Percentiles rank a stretch among this genome's conserved stretches.
Conservation (phyloP, 2,329 filamentous ascomycete species). For the Neonectria neomacrospora region DNA sequence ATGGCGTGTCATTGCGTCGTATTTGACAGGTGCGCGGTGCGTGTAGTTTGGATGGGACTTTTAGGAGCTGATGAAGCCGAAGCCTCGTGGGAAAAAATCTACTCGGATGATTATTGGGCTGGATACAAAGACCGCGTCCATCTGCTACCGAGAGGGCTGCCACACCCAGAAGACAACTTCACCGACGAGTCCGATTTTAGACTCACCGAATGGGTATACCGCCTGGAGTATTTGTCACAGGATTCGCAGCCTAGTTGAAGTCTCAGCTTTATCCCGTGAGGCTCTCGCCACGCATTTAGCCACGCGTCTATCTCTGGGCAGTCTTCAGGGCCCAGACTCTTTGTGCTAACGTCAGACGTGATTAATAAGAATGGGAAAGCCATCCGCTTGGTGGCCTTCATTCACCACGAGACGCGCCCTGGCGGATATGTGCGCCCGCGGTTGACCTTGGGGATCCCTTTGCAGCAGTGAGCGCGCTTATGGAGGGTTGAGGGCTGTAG, state of each 20-base stretch:
- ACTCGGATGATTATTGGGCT: not conserved
- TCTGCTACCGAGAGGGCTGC: not conserved
- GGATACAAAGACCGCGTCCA: not conserved
- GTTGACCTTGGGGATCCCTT: not conserved
- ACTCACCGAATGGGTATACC: not conserved
- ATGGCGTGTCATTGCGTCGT: not conserved
- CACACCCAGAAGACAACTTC: not conserved
- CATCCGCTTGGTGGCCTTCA: not conserved
- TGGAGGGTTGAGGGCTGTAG: not conserved
- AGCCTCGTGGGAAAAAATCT: not conserved
- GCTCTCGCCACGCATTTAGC: not conserved
- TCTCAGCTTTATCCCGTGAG: not conserved
- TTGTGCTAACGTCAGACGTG: constrained; percentile 1
- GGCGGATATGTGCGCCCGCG: not conserved
- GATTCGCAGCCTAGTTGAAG: not conserved
- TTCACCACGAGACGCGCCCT: constrained; percentile 1
- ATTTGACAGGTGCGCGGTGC: not conserved
- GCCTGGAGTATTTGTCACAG: not conserved
- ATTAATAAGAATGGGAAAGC: not conserved
- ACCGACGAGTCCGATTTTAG: not conserved
- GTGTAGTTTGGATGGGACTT: not conserved
- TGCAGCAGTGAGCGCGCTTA: not conserved
- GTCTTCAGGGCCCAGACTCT: not conserved
- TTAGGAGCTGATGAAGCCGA: not conserved
- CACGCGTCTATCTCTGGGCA: constrained; percentile 14